Evolutionary conservation across 306 rosid genomes (phyloP).

Genomic region (Coriaria nepalensis): DNA sequence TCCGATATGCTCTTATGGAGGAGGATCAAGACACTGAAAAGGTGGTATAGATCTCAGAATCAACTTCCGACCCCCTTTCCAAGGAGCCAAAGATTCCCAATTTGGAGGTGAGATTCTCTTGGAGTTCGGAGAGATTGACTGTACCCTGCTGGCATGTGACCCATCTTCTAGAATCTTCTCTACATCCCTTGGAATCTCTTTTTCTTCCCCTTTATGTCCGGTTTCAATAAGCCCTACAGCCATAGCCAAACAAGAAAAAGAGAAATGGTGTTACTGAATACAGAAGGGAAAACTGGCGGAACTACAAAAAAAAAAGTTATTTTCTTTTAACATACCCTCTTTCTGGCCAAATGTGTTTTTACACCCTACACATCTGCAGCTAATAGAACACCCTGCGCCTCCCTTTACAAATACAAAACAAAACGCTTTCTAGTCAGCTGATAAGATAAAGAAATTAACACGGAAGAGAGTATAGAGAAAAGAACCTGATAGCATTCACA

Average conservation of each 20-base stretch:
- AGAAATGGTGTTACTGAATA: not conserved
- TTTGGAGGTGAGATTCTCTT: conserved; percentile 16
- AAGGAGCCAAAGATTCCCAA: conserved; percentile 3
- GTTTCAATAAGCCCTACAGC: too few species aligned
- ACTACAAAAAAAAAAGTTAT: too few species aligned
- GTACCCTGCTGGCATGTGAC: conserved; percentile 2
- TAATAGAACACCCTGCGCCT: conserved; percentile 20
- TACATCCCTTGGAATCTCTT: conserved; percentile 1
- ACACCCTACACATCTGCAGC: conserved; percentile 20
- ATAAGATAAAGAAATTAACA: not conserved
- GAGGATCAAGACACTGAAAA: conserved; percentile 11
- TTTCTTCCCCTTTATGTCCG: not conserved
- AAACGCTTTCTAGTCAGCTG: not conserved
- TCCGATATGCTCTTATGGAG: not conserved
- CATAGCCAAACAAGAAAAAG: not conserved
- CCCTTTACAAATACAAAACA: conserved; percentile 9
- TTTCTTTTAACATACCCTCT: conserved; percentile 12
- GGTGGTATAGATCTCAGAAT: conserved; percentile 18
- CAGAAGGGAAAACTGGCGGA: not conserved
- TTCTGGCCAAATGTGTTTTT: conserved; percentile 19
- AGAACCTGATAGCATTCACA: conserved; percentile 25
- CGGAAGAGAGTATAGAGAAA: not conserved
- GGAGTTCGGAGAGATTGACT: conserved; percentile 18
- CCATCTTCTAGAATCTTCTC: conserved; percentile 17
- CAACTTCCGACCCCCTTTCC: too few species aligned